Conservation (phyloP, 129 eudicot species). For the Scalesia atractyloides region DNA sequence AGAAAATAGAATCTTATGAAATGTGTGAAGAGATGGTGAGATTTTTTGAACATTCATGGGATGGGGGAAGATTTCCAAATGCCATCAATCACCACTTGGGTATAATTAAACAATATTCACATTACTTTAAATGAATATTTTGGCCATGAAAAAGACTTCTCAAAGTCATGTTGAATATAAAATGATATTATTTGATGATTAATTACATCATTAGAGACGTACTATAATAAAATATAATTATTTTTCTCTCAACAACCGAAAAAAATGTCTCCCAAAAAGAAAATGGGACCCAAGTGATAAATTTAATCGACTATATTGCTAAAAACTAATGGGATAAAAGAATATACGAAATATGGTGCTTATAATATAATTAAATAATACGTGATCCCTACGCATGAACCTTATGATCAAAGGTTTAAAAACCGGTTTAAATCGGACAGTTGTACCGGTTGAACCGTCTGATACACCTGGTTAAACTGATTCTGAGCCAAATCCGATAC, state of each 20-base stretch:
- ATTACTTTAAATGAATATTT: constrained; percentile 27
- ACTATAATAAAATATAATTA: not conserved
- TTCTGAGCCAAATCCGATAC: too few relatives aligned
- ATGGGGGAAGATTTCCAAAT: constrained; percentile 31
- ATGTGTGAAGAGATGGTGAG: constrained; percentile 28
- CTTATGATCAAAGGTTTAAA: too few relatives aligned
- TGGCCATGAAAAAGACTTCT: constrained; percentile 35
- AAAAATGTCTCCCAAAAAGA: not conserved
- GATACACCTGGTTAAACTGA: too few relatives aligned
- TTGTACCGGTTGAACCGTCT: too few relatives aligned
- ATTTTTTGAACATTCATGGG: constrained; percentile 21
- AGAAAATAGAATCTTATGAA: not conserved
- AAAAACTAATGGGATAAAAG: constrained; percentile 13
- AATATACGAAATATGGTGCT: constrained; percentile 15
- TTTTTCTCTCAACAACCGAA: constrained; percentile 2
- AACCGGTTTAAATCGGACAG: too few relatives aligned
- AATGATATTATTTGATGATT: constrained; percentile 6
- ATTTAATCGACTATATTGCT: not conserved
- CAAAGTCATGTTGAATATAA: constrained; percentile 32
- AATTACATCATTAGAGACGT: constrained; percentile 13
- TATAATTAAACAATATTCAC: constrained; percentile 8
- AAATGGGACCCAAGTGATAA: constrained; percentile 10
- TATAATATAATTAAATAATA: not conserved
- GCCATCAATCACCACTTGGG: constrained; percentile 29
- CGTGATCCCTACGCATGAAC: not conserved